A percentile compares a stretch with the other conserved stretches of the same genome.
Evolutionary conservation across 2,329 filamentous ascomycete species (phyloP).

Genomic region (Aspergillus arachidicola): DNA sequence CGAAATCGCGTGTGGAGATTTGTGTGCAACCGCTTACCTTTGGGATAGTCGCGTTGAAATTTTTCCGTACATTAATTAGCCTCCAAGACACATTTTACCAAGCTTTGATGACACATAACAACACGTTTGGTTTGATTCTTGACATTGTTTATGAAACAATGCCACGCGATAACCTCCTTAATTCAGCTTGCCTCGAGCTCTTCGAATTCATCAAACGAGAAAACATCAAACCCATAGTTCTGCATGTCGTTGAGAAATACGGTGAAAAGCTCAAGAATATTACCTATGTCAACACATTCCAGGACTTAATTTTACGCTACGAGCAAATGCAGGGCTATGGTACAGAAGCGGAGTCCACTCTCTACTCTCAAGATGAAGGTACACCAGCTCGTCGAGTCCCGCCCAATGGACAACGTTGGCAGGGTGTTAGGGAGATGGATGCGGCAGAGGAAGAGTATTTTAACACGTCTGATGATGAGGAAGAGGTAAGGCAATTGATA

Average conservation of each 20-base stretch:
- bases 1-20: neutral
- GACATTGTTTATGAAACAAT: conserved; percentile 82
- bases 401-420: conserved; percentile 63
- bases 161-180: conserved; percentile 88
- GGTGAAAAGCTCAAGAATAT: conserved; percentile 75
- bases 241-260: conserved; percentile 82
- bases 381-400: conserved; percentile 50
- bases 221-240: conserved; percentile 76
- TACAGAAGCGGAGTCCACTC: conserved; percentile 62
- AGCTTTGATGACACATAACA: conserved; percentile 78
- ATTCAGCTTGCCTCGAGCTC: conserved; percentile 90
- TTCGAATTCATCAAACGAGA: conserved; percentile 89
- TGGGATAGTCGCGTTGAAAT: conserved; percentile 77
- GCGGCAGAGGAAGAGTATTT: conserved; percentile 91
- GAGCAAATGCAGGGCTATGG: conserved; percentile 75
- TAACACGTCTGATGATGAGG: conserved; percentile 84
- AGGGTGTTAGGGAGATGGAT: conserved; percentile 80
- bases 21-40: neutral
- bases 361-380: conserved; percentile 72
- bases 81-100: conserved; percentile 91
- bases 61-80: conserved; percentile 83
- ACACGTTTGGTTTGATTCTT: conserved; percentile 80
- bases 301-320: conserved; percentile 72
- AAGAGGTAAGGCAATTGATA: conserved; percentile 53
- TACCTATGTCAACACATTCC: conserved; percentile 84